phyloP scores from a whole-genome alignment of 495 filamentous ascomycete genomes.

The Penicillium malachiteum region DNA sequence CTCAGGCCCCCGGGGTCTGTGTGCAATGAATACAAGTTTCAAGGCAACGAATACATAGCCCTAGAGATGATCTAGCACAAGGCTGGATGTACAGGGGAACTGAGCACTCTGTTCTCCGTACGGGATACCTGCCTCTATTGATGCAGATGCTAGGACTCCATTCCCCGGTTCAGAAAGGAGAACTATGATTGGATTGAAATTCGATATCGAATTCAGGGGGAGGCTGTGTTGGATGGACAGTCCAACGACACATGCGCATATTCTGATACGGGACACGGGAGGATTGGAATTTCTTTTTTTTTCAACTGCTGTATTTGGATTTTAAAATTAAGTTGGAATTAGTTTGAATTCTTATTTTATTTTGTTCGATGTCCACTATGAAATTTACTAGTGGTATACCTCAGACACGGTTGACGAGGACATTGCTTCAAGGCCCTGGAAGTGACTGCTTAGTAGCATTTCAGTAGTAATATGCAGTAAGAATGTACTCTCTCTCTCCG shows the following conservation, averaged over 20 bases:
- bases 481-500: not conserved
- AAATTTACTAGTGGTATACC: too few species aligned
- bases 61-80: too few species aligned
- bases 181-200: conserved; percentile 10
- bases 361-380: not conserved
- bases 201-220: conserved; percentile 26
- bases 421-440: too few species aligned
- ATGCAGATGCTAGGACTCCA: not conserved
- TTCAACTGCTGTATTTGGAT: not conserved
- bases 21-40: not conserved
- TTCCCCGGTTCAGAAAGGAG: conserved; percentile 13
- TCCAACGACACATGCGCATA: conserved; percentile 1
- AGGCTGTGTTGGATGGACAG: conserved; percentile 24
- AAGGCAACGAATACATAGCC: too few species aligned
- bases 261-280: not conserved
- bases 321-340: not conserved
- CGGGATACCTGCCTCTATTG: not conserved
- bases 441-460: too few species aligned
- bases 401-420: too few species aligned
- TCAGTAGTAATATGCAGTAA: not conserved
- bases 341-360: not conserved
- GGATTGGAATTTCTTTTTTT: not conserved
- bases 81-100: too few species aligned
- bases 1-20: conserved; percentile 16
- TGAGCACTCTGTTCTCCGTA: not conserved